Base-by-base conservation (phyloP, 352 stramenopile species). In the Globisporangium cylindrosporum region DNA sequence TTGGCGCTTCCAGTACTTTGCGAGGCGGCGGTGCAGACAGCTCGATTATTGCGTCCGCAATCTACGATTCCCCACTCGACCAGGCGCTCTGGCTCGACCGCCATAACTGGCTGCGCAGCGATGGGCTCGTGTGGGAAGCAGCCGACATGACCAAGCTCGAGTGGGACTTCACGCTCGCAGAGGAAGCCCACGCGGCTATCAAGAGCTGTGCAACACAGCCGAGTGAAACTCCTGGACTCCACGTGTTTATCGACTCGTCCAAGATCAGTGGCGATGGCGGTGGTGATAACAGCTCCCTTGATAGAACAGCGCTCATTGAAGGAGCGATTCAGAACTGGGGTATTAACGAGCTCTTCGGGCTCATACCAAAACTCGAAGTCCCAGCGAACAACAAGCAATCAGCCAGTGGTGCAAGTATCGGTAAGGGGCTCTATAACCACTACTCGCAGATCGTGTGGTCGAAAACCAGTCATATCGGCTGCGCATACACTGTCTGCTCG, bases 361-460 rank as follows among this genome's bases (percentile, higher is more conserved):
- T 59, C 32, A 64, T 72, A 9, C 49, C 67, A 20, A 18, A 56
- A 12, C 59, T 72, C 12, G 38, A 46, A 41, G 9, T 62, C 25
- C 59, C 57, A 48, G 20, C 29, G 20, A 53, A 20, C 29, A 61
- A 59, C 22, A 65, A n/a, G 1, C 15, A 43, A 7, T 41, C 22
- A 3, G 20, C 15, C 18, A 18, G 55, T 24, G 63, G 38, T 32
- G 49, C 3, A 20, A 51, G 10, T 3, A 34, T 74, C n/a, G 69
- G 65, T 29, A 51, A 43, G 15, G 64, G 64, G 0, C 25, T 64
- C 18, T 64, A 57, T 20, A 73, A 32, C 24, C 54, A 38, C 24
- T 73, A 73, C 38, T 65, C 68, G 24, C 62, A 73, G 63, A 51
- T 73, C 18, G 68, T 73, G 54, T 70, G 55, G 53, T 59, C 62